Evolutionary conservation across 495 filamentous ascomycete genomes (phyloP).

Genomic region (Neurospora pannonica): DNA sequence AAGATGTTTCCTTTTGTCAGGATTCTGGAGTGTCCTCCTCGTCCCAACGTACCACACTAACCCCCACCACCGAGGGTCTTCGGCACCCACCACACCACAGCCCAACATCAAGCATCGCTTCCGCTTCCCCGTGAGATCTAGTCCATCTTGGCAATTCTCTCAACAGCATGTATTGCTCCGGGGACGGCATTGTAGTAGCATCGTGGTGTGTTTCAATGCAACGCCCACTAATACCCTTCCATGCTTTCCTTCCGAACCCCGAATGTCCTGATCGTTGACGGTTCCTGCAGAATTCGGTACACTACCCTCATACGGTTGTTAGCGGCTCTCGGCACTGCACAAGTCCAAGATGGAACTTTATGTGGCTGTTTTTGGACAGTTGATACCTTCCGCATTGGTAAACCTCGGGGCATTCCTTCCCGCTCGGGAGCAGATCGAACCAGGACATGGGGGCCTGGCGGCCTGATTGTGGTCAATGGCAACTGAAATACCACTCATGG

Average conservation of each 20-base stretch:
- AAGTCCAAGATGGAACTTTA: not conserved
- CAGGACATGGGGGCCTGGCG: not conserved
- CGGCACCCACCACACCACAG: not conserved
- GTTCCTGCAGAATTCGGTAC: not conserved
- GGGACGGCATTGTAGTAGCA: not conserved
- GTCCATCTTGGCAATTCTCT: not conserved
- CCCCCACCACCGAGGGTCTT: not conserved
- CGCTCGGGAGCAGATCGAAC: not conserved
- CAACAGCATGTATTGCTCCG: not conserved
- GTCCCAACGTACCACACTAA: not conserved
- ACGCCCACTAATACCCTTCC: not conserved
- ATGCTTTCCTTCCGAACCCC: not conserved
- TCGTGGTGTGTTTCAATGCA: not conserved
- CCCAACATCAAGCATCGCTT: not conserved
- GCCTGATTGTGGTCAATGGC: not conserved
- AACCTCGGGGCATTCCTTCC: not conserved
- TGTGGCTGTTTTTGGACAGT: not conserved
- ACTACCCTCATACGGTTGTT: not conserved
- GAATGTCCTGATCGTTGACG: not conserved
- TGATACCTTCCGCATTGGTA: not conserved
- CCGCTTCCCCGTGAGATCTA: not conserved
- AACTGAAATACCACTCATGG: not conserved
- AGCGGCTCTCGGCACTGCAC: not conserved
- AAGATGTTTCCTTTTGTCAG: too few species aligned
- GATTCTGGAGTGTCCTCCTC: not conserved